Conservation (phyloP, 345 rosid genomes). For the Populus ilicifolia region DNA sequence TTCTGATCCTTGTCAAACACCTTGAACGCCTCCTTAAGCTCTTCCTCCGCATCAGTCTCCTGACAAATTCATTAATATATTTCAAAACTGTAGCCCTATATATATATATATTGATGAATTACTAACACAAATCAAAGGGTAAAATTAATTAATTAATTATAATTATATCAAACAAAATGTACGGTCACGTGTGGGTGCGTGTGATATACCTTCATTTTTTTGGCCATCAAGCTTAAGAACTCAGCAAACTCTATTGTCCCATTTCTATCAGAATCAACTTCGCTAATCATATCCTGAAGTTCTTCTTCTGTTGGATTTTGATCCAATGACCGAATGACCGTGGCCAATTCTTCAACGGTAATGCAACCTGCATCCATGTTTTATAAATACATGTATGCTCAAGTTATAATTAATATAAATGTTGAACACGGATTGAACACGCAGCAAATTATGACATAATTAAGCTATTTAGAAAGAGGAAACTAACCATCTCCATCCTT, state of each 20-base stretch:
- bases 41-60: slow-evolving; percentile 76
- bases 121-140: no score
- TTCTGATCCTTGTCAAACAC: slow-evolving; percentile 87
- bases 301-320: slow-evolving; percentile 70
- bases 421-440: neutral
- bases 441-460: neutral
- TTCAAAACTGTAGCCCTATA: neutral
- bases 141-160: no score
- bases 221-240: slow-evolving; percentile 69
- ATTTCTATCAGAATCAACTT: slow-evolving; percentile 63
- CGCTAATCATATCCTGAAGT: slow-evolving; percentile 66
- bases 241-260: slow-evolving; percentile 73
- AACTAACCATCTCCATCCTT: slow-evolving; percentile 67
- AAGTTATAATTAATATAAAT: no score
- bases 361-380: slow-evolving; percentile 42
- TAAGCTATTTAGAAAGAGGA: neutral
- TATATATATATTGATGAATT: no score
- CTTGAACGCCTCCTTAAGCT: slow-evolving; percentile 78
- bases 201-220: slow-evolving; percentile 49
- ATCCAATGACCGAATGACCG: slow-evolving; percentile 69
- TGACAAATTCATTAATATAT: slow-evolving; percentile 11
- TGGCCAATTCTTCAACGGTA: slow-evolving; percentile 71
- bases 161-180: no score
- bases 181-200: neutral
- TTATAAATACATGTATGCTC: neutral